phyloP scores from a whole-genome alignment of 78 protist genomes.

The Dictyostelium brefeldianum region DNA sequence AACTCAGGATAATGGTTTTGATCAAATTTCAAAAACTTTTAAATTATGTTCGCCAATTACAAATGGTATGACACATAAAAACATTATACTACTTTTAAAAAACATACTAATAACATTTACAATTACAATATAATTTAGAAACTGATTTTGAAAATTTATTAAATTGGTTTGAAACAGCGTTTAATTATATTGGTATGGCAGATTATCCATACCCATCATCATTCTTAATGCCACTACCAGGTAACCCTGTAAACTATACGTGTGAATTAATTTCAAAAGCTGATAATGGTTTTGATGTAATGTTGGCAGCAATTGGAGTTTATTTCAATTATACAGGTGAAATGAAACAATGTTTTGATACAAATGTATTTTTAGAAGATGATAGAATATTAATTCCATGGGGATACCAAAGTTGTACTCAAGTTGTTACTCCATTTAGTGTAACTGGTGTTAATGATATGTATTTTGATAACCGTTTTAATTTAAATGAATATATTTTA shows the following conservation, averaged over 20 bases:
- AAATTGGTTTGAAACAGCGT: slow-evolving; percentile 3
- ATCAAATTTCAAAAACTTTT: not conserved
- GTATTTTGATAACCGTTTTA: slow-evolving; percentile 52
- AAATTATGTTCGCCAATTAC: not conserved
- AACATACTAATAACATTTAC: too few species aligned
- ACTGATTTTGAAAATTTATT: not conserved
- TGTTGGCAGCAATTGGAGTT: not conserved
- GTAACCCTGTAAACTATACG: slow-evolving; percentile 75
- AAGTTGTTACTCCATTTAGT: slow-evolving; percentile 79
- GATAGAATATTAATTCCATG: slow-evolving; percentile 32
- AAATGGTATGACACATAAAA: not conserved
- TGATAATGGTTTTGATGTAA: not conserved
- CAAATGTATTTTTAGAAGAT: not conserved
- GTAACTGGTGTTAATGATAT: slow-evolving; percentile 73
- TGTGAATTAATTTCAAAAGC: slow-evolving; percentile 39
- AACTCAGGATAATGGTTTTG: not conserved
- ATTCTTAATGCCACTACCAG: slow-evolving; percentile 84
- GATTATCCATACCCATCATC: slow-evolving; percentile 83
- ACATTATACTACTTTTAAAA: too few species aligned
- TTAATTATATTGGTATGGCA: slow-evolving; percentile 61
- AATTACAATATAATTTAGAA: too few species aligned
- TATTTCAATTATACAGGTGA: slow-evolving; percentile 82
- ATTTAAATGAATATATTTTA: not conserved
- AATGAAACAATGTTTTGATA: slow-evolving; percentile 39
- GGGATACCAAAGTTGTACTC: slow-evolving; percentile 87